A percentile compares a stretch with the other conserved stretches of the same genome.
phyloP scores from a whole-genome alignment of 306 rosid species.

The Canavalia ensiformis region DNA sequence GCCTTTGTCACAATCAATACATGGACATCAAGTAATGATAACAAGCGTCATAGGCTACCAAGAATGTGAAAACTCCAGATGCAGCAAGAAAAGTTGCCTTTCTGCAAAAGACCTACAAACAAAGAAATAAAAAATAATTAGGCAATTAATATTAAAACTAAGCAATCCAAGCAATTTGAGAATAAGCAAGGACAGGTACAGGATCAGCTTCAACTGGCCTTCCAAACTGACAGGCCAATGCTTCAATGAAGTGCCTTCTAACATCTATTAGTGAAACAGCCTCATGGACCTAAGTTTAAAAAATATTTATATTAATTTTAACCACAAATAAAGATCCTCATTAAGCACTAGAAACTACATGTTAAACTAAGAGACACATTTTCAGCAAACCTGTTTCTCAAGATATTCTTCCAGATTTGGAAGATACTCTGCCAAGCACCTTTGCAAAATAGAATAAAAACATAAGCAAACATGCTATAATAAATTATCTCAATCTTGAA shows the following conservation, averaged over 20 bases:
- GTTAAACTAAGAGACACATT: conserved; percentile 33
- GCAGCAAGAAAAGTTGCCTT: conserved; percentile 78
- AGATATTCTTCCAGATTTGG: conserved; percentile 88
- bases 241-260: conserved; percentile 88
- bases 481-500: conserved; percentile 22
- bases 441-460: conserved; percentile 48
- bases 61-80: conserved; percentile 76
- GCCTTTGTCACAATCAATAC: conserved; percentile 11
- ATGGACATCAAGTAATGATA: neutral
- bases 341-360: conserved; percentile 18
- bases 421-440: conserved; percentile 98
- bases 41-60: conserved; percentile 63
- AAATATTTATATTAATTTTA: conserved; percentile 33
- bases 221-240: conserved; percentile 74
- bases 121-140: conserved; percentile 39
- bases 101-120: conserved; percentile 85
- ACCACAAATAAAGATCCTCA: conserved; percentile 16
- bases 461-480: conserved; percentile 38
- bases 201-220: conserved; percentile 97
- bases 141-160: conserved; percentile 37
- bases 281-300: conserved; percentile 70
- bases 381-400: conserved; percentile 82
- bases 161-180: conserved; percentile 31
- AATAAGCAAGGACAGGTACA: conserved; percentile 53
- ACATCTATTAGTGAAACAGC: conserved; percentile 81